Conservation (phyloP, 164 flowering plant genomes). For the Tetracentron sinense region DNA sequence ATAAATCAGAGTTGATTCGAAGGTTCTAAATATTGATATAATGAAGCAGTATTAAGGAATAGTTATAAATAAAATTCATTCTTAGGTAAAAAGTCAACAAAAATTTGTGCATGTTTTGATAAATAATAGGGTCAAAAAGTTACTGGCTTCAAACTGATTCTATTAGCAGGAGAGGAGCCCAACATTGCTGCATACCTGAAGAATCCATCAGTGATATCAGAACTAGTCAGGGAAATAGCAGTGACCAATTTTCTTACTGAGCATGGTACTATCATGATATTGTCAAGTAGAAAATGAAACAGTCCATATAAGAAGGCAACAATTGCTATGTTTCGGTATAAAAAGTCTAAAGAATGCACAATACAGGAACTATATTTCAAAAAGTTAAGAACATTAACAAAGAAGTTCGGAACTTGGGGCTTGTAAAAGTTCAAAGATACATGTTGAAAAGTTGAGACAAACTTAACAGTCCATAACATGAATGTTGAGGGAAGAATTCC, state of each 20-base stretch:
- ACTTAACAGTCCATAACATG: not conserved
- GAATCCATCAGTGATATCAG: slow-evolving; percentile 5
- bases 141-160: slow-evolving; percentile 66
- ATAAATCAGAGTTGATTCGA: no score
- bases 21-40: no score
- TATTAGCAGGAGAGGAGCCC: slow-evolving; percentile 65
- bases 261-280: not conserved
- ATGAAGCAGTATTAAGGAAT: no score
- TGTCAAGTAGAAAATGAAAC: not conserved
- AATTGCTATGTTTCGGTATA: not conserved
- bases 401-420: not conserved
- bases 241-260: not conserved
- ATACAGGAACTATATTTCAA: not conserved
- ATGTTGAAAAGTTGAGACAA: no score
- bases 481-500: not conserved
- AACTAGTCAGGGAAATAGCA: not conserved
- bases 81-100: not conserved
- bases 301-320: not conserved
- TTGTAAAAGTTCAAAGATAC: no score
- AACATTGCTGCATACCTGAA: slow-evolving; percentile 86
- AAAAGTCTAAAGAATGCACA: not conserved
- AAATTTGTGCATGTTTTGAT: not conserved
- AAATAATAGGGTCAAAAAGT: slow-evolving; percentile 12
- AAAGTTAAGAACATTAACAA: no score
- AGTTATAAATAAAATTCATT: no score